phyloP scores from a whole-genome alignment of 441 rosid genomes.

The Mallotus japonicus region DNA sequence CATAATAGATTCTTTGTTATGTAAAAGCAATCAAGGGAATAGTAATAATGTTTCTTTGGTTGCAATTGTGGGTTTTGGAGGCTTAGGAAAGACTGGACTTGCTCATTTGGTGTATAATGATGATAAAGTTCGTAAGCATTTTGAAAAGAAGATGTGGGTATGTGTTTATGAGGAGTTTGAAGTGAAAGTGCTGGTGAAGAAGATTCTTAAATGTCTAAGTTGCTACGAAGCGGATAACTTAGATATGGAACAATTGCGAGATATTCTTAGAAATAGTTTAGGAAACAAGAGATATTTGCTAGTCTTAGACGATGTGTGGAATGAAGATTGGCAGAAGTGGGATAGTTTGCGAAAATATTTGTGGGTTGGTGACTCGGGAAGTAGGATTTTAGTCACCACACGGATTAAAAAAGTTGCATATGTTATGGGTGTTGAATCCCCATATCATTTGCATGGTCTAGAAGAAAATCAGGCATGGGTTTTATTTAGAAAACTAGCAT shows the following conservation, averaged over 20 bases:
- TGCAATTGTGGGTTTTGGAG: too few relatives aligned
- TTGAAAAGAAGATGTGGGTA: too few relatives aligned
- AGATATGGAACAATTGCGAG: constrained; percentile 21
- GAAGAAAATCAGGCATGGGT: constrained; percentile 12
- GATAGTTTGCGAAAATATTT: constrained; percentile 1
- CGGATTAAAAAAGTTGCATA: constrained; percentile 23
- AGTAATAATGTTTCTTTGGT: too few relatives aligned
- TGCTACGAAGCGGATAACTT: not conserved
- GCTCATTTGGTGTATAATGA: too few relatives aligned
- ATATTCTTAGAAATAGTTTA: constrained; percentile 11
- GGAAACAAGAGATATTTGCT: constrained; percentile 25
- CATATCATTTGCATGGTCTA: constrained; percentile 16
- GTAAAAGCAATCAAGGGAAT: too few relatives aligned
- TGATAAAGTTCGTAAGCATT: too few relatives aligned
- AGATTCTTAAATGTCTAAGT: constrained; percentile 10
- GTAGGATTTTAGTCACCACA: constrained; percentile 31
- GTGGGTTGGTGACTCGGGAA: constrained; percentile 18
- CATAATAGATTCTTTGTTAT: constrained; percentile 5
- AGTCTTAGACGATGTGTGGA: constrained; percentile 39
- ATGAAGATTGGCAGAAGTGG: constrained; percentile 26
- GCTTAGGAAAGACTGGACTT: too few relatives aligned
- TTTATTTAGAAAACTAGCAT: constrained; percentile 24
- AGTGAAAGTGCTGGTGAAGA: not conserved
- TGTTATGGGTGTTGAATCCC: not conserved
- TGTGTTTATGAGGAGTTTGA: too few relatives aligned